Evolutionary conservation across 2,329 filamentous ascomycete genomes (phyloP).

Genomic region (Cercospora sp.): DNA sequence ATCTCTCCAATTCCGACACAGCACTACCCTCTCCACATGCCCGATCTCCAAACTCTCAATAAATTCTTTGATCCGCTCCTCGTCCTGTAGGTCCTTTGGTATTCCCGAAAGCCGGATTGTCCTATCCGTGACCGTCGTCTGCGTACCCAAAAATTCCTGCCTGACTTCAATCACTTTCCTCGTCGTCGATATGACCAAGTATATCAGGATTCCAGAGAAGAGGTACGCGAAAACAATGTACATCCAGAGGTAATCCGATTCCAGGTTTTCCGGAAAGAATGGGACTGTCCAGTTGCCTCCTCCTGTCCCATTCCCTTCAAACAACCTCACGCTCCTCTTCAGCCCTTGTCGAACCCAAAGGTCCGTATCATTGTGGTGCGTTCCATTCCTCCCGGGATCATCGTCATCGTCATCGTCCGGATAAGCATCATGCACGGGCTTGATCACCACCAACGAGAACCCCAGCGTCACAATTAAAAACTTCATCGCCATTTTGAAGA

Average conservation of each 20-base stretch:
- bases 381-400: conserved; percentile 23
- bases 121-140: conserved; percentile 92
- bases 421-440: conserved; percentile 78
- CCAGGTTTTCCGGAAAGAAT: conserved; percentile 33
- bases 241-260: conserved; percentile 75
- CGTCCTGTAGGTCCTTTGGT: conserved; percentile 73
- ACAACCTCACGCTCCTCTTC: conserved; percentile 22
- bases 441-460: conserved; percentile 77
- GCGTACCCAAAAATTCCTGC: conserved; percentile 88
- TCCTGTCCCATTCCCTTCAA: conserved; percentile 12
- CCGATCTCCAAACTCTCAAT: conserved; percentile 88
- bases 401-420: conserved; percentile 41
- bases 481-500: conserved; percentile 93
- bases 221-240: conserved; percentile 94
- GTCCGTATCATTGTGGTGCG: conserved; percentile 11
- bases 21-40: conserved; percentile 79
- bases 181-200: conserved; percentile 80
- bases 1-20: conserved; percentile 84
- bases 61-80: conserved; percentile 79
- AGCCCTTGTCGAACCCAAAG: conserved; percentile 13
- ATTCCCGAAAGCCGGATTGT: conserved; percentile 92
- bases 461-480: conserved; percentile 78
- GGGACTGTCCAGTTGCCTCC: conserved; percentile 18
- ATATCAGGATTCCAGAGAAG: conserved; percentile 79
- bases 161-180: conserved; percentile 79